Evolutionary conservation across 345 rosid species (phyloP), one percentile per base, ranked within the genome.

Genomic region (Crucihimalaya himalaica): DNA sequence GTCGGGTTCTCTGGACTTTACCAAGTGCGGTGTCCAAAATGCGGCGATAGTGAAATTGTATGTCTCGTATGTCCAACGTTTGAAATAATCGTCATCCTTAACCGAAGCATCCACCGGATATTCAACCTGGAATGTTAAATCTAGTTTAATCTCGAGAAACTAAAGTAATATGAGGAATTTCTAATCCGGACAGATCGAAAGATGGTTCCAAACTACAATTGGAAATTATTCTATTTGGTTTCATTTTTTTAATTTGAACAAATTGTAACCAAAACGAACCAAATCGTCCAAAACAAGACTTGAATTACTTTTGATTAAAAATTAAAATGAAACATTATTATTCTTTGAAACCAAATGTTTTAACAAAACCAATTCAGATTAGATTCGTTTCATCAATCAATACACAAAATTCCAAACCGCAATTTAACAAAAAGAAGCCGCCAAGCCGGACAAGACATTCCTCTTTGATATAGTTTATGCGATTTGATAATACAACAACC

Each of bases 21-120:
- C 85, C 72, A 93, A 76, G 72, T 84, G 84, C 12, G 94, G 84
- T 28, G 98, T 71, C 91, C 90, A 91, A 73, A 89, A 88, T 32
- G 77, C 55, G 2, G 96, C 88, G 0, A 91, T 50, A 0, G 94
- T 91, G 84, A 91, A 91, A 81, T 93, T 87, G 87, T 86, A 84
- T 19, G 84, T 72, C 57, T 81, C 72, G 82, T 93, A 93, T 19
- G 28, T 76, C 92, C 89, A 93, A 6, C 88, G 79, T 63, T 71
- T 93, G 90, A 89, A 88, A 8, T 73, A 32, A 16, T 89, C 89
- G 14, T 85, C 81, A 45, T 83, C 0, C 16, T 86, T 81, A 51
- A 29, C 63, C 2, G 98, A 93, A 34, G 66, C 84, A 62, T 93
- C 96, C 3, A 84, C 40, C 0, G 98, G 98, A 54, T 86, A 93